phyloP scores from a whole-genome alignment of 768 basidiomycete species.

The Auricularia sp. region DNA sequence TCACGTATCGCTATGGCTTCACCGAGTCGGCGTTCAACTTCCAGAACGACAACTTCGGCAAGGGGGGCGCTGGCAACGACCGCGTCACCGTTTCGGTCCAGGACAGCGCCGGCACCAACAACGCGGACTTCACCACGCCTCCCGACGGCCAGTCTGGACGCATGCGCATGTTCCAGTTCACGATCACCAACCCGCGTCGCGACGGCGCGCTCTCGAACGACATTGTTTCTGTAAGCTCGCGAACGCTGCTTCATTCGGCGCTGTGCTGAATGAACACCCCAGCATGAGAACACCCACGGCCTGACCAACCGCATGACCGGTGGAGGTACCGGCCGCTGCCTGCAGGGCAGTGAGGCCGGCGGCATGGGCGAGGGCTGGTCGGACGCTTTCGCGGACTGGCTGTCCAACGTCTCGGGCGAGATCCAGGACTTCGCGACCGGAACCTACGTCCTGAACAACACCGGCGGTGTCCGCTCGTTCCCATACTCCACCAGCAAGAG shows the following conservation, averaged over 20 bases:
- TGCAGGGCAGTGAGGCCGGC: conserved; percentile 52
- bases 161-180: conserved; percentile 14
- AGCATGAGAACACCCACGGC: conserved; percentile 40
- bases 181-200: conserved; percentile 36
- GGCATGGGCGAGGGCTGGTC: conserved; percentile 68
- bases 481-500: conserved; percentile 44
- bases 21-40: conserved; percentile 52
- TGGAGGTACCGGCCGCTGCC: conserved; percentile 47
- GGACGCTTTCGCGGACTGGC: conserved; percentile 13
- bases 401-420: conserved; percentile 29
- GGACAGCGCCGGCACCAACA: conserved; percentile 34
- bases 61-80: conserved; percentile 42
- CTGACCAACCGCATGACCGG: conserved; percentile 41
- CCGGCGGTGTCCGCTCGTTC: conserved; percentile 43
- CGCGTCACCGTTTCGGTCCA: conserved; percentile 43
- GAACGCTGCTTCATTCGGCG: not conserved
- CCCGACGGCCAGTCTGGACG: conserved; percentile 27
- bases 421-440: conserved; percentile 32
- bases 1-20: conserved; percentile 46
- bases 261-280: conserved; percentile 12
- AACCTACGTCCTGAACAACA: conserved; percentile 42
- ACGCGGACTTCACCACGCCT: conserved; percentile 11
- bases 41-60: conserved; percentile 45
- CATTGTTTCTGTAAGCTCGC: not conserved
- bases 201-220: conserved; percentile 57